Conservation (phyloP, 495 filamentous ascomycete genomes). For the Neurospora sp. region DNA sequence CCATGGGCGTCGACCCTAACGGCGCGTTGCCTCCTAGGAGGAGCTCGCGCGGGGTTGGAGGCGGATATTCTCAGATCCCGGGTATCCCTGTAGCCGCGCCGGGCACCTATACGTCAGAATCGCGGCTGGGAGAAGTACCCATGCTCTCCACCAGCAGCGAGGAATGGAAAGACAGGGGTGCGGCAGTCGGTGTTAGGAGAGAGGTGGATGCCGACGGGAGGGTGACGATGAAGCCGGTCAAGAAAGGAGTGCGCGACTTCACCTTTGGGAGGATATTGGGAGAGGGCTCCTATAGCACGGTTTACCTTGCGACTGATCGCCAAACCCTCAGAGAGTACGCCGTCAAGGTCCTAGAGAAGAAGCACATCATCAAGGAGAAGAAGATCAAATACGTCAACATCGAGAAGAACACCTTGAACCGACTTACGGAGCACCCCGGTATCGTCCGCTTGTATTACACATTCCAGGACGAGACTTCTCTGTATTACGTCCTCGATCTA, state of each 20-base stretch:
- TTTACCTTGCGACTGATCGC: slow-evolving; percentile 87
- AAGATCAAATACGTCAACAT: slow-evolving; percentile 99
- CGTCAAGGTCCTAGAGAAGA: slow-evolving; percentile 96
- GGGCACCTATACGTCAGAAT: slow-evolving; percentile 36
- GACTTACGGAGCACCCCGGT: slow-evolving; percentile 90
- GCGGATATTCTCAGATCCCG: slow-evolving; percentile 34
- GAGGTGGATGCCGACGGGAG: slow-evolving; percentile 78
- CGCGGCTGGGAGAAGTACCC: slow-evolving; percentile 28
- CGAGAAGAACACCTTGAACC: slow-evolving; percentile 95
- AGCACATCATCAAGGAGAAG: slow-evolving; percentile 99
- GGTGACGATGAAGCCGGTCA: slow-evolving; percentile 70
- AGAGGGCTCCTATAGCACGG: slow-evolving; percentile 97
- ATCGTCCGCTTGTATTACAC: slow-evolving; percentile 98
- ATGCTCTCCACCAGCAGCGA: slow-evolving; percentile 65
- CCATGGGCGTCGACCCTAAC: slow-evolving; percentile 39
- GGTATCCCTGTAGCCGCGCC: slow-evolving; percentile 26
- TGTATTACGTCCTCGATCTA: slow-evolving; percentile 95
- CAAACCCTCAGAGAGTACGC: slow-evolving; percentile 95
- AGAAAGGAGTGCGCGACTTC: slow-evolving; percentile 97
- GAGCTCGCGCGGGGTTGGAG: slow-evolving; percentile 53
- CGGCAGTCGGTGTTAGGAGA: slow-evolving; percentile 65
- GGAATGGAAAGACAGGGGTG: slow-evolving; percentile 92
- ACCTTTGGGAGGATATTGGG: slow-evolving; percentile 85
- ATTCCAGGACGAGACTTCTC: slow-evolving; percentile 89
- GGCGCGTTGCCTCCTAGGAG: slow-evolving; percentile 53